Conservation (phyloP, 768 basidiomycete species). For the Xerocomellus chrysenteron region DNA sequence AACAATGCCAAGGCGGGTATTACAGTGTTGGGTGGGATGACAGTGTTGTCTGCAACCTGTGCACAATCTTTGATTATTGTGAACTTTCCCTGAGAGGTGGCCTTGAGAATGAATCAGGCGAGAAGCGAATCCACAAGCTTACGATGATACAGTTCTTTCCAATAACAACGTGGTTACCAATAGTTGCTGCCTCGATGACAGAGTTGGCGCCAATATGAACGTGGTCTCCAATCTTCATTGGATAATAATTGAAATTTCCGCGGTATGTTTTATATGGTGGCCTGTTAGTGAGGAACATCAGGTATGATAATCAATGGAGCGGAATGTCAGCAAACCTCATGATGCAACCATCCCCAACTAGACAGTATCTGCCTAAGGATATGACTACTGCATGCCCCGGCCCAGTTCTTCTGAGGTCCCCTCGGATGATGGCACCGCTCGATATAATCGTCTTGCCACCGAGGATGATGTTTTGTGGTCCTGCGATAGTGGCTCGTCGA, state of each 20-base stretch:
- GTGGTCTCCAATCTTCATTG: conserved; percentile 94
- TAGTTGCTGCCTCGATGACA: conserved; percentile 91
- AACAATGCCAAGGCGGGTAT: conserved; percentile 87
- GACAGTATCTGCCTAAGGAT: conserved; percentile 88
- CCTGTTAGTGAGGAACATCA: conserved; percentile 34
- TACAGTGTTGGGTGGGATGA: conserved; percentile 90
- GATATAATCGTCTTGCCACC: conserved; percentile 97
- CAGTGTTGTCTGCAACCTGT: conserved; percentile 83
- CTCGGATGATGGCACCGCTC: conserved; percentile 85
- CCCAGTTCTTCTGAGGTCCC: conserved; percentile 86
- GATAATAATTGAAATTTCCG: conserved; percentile 94
- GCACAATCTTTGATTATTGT: conserved; percentile 96
- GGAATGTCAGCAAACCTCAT: conserved; percentile 61
- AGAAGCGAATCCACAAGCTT: conserved; percentile 27
- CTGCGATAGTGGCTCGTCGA: conserved; percentile 85
- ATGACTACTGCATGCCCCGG: conserved; percentile 94
- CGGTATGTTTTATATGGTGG: conserved; percentile 90
- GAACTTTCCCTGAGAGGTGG: conserved; percentile 76
- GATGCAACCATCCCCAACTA: conserved; percentile 86
- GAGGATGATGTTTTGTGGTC: conserved; percentile 95
- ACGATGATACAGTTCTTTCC: conserved; percentile 96
- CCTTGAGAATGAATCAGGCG: conserved; percentile 1
- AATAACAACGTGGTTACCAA: conserved; percentile 92
- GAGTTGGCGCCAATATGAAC: conserved; percentile 90
- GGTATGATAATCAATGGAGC: background rate